Conservation (phyloP, 768 basidiomycete genomes). For the Agaricus subrufescens region DNA sequence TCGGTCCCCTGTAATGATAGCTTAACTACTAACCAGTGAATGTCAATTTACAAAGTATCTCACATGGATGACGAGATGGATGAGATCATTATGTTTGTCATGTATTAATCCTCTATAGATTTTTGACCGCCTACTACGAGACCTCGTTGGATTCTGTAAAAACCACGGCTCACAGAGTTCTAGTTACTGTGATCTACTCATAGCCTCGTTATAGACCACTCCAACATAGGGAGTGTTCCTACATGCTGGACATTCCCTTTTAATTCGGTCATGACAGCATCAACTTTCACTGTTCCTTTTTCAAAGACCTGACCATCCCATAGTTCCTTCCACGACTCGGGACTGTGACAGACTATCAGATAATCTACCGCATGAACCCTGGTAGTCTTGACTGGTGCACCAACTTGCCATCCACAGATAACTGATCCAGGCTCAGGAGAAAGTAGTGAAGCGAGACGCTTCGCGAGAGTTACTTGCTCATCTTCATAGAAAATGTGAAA, state of each 20-base stretch:
- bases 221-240: neutral
- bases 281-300: slow-evolving; percentile 10
- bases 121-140: no score
- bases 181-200: neutral
- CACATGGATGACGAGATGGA: no score
- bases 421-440: slow-evolving; percentile 28
- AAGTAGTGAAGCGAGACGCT: slow-evolving; percentile 25
- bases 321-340: slow-evolving; percentile 12
- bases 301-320: slow-evolving; percentile 12
- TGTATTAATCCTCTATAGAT: no score
- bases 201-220: slow-evolving; percentile 4
- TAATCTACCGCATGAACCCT: neutral
- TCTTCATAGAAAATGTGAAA: slow-evolving; percentile 34
- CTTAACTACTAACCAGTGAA: no score
- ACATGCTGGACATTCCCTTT: neutral
- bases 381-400: slow-evolving; percentile 17
- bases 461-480: slow-evolving; percentile 25
- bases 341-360: slow-evolving; percentile 10
- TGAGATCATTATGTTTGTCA: no score
- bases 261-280: neutral
- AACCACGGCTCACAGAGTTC: no score
- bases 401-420: slow-evolving; percentile 34
- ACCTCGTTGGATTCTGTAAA: no score
- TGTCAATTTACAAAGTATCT: no score
- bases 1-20: no score